Percentiles rank a stretch among this genome's conserved stretches.
phyloP scores from a whole-genome alignment of 1,284 basidiomycete species.

The Ganoderma leucocontextum region DNA sequence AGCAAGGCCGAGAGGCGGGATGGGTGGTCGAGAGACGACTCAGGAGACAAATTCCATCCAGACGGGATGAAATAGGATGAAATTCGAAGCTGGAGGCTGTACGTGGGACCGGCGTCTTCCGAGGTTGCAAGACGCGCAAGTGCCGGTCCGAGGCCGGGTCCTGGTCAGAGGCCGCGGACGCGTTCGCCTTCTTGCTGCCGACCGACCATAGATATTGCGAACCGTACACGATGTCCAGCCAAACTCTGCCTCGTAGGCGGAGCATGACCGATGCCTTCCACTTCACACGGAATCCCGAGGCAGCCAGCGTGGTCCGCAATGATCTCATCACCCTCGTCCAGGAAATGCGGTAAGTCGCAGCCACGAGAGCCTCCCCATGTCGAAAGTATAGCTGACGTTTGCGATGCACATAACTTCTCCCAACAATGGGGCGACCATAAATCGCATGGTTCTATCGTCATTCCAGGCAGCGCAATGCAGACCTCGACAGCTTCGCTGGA shows the following conservation, averaged over 20 bases:
- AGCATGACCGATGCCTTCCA: slow-evolving; percentile 30
- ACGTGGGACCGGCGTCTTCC: not conserved
- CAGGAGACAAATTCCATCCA: not conserved
- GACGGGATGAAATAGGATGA: too few species aligned
- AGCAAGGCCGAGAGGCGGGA: not conserved
- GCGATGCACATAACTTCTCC: not conserved
- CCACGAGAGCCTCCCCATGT: not conserved
- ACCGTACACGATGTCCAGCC: slow-evolving; percentile 10
- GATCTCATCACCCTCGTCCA: slow-evolving; percentile 26
- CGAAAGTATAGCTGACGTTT: not conserved
- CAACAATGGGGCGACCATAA: not conserved
- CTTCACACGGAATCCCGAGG: slow-evolving; percentile 24
- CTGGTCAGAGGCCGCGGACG: too few species aligned
- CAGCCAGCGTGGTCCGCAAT: slow-evolving; percentile 12
- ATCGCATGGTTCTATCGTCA: slow-evolving; percentile 8
- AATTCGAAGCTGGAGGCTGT: not conserved
- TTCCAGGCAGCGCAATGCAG: slow-evolving; percentile 22
- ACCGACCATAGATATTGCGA: not conserved
- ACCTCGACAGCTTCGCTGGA: slow-evolving; percentile 42
- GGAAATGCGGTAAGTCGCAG: slow-evolving; percentile 21
- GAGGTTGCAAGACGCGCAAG: too few species aligned
- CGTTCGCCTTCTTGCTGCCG: not conserved
- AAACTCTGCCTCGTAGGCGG: slow-evolving; percentile 19
- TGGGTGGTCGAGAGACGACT: not conserved
- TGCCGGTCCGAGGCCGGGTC: too few species aligned